These are phyloP conservation scores for Aspergillus wentii DNA, from an alignment of 495 filamentous ascomycete species.

Conservation along the genomic window DNA sequence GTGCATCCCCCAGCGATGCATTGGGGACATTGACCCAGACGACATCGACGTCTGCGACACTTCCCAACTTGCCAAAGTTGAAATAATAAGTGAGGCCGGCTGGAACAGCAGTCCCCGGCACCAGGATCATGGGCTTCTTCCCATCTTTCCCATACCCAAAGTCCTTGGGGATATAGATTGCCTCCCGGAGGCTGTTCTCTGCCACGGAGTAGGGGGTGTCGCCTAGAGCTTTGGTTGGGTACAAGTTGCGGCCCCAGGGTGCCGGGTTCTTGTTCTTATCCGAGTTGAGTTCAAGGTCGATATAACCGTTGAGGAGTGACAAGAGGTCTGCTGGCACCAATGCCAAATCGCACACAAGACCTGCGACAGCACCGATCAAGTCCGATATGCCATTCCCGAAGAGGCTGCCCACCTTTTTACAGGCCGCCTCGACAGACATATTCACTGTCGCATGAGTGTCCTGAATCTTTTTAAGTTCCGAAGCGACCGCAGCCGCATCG, in stretches of 20 bases:
- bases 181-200: slow-evolving; percentile 29
- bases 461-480: too few species aligned
- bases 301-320: slow-evolving; percentile 9
- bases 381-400: neutral
- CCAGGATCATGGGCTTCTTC: slow-evolving; percentile 36
- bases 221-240: slow-evolving; percentile 18
- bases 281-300: slow-evolving; percentile 11
- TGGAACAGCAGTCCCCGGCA: slow-evolving; percentile 41
- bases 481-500: too few species aligned
- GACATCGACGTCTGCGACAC: slow-evolving; percentile 28
- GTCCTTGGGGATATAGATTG: slow-evolving; percentile 37
- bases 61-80: slow-evolving; percentile 40
- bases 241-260: slow-evolving; percentile 6
- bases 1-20: slow-evolving; percentile 32
- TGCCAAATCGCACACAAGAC: slow-evolving; percentile 6
- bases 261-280: slow-evolving; percentile 8
- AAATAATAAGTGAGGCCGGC: slow-evolving; percentile 30
- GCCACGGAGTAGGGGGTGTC: slow-evolving; percentile 40
- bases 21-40: slow-evolving; percentile 48
- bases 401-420: neutral
- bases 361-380: slow-evolving; percentile 5
- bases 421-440: too few species aligned
- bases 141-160: slow-evolving; percentile 30
- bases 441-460: too few species aligned
- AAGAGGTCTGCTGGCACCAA: slow-evolving; percentile 11